Evolutionary conservation across 176 grass and related monocot genomes (phyloP).

Genomic region (Aegilops speltoides): DNA sequence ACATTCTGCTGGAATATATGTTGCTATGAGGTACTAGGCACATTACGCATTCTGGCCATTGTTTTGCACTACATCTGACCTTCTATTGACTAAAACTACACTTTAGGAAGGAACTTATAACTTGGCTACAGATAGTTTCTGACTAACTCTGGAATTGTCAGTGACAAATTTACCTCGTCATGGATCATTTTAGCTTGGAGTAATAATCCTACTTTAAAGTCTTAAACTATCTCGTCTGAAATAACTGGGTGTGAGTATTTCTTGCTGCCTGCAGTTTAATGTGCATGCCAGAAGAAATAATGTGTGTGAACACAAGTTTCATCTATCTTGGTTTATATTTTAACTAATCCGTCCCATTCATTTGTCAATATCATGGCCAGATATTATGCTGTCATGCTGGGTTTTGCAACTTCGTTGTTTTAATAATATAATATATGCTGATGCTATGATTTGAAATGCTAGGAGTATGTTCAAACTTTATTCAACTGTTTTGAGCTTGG

Average conservation of each 20-base stretch:
- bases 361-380: background rate
- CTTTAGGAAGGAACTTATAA: constrained; percentile 6
- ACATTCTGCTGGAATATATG: constrained; percentile 20
- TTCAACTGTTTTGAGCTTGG: constrained; percentile 12
- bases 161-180: background rate
- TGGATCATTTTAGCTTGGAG: background rate
- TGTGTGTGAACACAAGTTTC: background rate
- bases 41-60: background rate
- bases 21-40: background rate
- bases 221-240: background rate
- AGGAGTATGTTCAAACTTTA: background rate
- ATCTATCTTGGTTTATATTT: constrained; percentile 10
- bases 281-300: constrained; percentile 15
- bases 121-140: background rate
- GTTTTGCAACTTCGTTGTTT: constrained; percentile 9
- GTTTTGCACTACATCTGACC: background rate
- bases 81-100: background rate
- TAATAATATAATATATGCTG: background rate
- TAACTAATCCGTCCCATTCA: background rate
- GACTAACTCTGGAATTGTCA: background rate
- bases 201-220: background rate
- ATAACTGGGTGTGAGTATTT: background rate
- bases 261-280: background rate
- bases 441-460: constrained; percentile 16
- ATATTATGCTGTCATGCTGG: background rate